A percentile compares a stretch with the other conserved stretches of the same genome.
phyloP scores from a whole-genome alignment of 2,329 filamentous ascomycete species.

The Escovopsis sp. region DNA sequence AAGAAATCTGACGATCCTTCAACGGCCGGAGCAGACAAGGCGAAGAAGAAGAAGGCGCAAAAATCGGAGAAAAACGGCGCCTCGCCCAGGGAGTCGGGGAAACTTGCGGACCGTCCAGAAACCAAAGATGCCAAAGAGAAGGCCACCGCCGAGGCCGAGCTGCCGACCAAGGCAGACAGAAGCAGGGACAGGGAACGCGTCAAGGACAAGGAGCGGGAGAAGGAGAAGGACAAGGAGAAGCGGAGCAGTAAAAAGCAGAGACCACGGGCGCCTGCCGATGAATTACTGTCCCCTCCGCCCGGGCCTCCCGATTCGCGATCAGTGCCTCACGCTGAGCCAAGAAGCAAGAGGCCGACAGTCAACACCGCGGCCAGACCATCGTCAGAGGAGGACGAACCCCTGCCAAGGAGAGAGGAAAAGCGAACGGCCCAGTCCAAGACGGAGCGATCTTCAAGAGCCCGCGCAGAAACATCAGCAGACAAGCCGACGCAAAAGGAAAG shows the following conservation, averaged over 20 bases:
- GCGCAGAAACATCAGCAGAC: constrained; percentile 53
- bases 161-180: constrained; percentile 26
- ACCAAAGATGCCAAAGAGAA: constrained; percentile 37
- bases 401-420: constrained; percentile 26
- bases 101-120: constrained; percentile 25
- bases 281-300: constrained; percentile 23
- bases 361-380: constrained; percentile 59
- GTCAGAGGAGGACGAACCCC: constrained; percentile 42
- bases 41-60: constrained; percentile 5
- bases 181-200: constrained; percentile 16
- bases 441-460: constrained; percentile 44
- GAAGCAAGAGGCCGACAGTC: constrained; percentile 65
- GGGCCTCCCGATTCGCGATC: constrained; percentile 32
- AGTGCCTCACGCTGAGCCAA: constrained; percentile 39
- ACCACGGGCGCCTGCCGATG: constrained; percentile 3
- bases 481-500: constrained; percentile 40
- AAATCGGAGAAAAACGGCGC: constrained; percentile 16
- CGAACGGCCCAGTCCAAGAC: constrained; percentile 47
- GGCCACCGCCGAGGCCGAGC: constrained; percentile 36
- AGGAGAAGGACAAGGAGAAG: constrained; percentile 16
- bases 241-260: constrained; percentile 24
- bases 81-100: constrained; percentile 19
- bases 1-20: constrained; percentile 14
- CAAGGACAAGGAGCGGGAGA: neutral
- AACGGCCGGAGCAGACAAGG: constrained; percentile 12